Conservation (phyloP, 2,329 filamentous ascomycete genomes). For the Fusarium praegraminearum region DNA sequence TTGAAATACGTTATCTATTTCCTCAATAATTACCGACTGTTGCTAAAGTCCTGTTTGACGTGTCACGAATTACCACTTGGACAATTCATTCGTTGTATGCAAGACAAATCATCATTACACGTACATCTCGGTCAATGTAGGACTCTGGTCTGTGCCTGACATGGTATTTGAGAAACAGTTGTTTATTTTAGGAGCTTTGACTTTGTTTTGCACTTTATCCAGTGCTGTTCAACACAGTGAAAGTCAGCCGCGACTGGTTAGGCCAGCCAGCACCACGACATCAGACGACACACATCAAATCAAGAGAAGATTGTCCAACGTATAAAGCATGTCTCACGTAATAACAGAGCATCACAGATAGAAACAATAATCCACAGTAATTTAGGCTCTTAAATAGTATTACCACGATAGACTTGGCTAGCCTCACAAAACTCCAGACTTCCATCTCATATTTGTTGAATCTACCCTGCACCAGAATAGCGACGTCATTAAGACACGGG, state of each 20-base stretch:
- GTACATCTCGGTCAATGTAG: neutral
- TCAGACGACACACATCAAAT: neutral
- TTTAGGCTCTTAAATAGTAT: neutral
- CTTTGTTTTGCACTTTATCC: neutral
- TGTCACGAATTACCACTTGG: neutral
- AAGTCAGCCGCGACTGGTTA: no score
- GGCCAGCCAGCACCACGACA: rapidly evolving
- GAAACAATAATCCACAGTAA: neutral
- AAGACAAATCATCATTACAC: neutral
- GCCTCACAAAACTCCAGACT: neutral
- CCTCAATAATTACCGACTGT: neutral
- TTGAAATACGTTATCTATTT: neutral
- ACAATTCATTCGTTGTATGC: neutral
- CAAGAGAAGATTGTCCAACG: neutral
- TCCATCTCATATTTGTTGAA: neutral
- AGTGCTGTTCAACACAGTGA: neutral
- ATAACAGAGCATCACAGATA: neutral
- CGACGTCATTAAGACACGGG: conserved; percentile 30
- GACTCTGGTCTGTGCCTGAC: neutral
- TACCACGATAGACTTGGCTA: neutral
- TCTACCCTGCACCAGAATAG: conserved; percentile 26
- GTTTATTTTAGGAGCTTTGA: neutral
- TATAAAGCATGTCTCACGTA: no score
- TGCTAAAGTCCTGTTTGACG: neutral
- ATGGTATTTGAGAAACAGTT: neutral